Conservation (phyloP, 768 basidiomycete species). For the Termitomyces sp. region DNA sequence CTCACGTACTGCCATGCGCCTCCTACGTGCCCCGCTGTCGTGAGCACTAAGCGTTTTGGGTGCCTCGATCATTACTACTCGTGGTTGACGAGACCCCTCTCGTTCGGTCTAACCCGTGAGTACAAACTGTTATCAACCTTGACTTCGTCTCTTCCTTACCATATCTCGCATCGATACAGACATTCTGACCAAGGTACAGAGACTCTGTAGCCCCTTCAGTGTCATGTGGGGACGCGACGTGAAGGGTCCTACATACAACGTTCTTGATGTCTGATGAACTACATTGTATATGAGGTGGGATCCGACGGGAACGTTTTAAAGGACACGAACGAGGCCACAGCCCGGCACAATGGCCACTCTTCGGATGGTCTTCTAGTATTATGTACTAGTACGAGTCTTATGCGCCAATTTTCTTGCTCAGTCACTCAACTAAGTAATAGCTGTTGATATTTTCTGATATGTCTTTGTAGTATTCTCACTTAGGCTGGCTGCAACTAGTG, state of each 20-base stretch:
- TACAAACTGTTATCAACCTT: background rate
- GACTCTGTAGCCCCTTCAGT: background rate
- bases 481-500: too few species aligned
- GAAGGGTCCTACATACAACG: background rate
- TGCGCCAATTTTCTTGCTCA: too few species aligned
- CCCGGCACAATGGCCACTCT: background rate
- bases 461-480: background rate
- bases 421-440: background rate
- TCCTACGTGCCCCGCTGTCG: conserved; percentile 20
- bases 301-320: background rate
- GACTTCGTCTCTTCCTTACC: background rate
- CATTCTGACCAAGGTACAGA: conserved; percentile 6
- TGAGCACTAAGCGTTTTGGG: conserved; percentile 14
- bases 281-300: background rate
- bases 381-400: background rate
- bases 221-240: background rate
- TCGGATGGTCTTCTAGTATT: background rate
- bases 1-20: conserved; percentile 25
- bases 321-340: background rate
- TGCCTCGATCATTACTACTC: conserved; percentile 13
- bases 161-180: background rate
- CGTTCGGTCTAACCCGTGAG: conserved; percentile 17
- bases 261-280: background rate
- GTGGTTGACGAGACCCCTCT: conserved; percentile 12
- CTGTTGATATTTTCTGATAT: background rate